These are phyloP conservation scores for Drechslerella stenobrocha DNA, from an alignment of 2,329 filamentous ascomycete species.

Conservation along the genomic window DNA sequence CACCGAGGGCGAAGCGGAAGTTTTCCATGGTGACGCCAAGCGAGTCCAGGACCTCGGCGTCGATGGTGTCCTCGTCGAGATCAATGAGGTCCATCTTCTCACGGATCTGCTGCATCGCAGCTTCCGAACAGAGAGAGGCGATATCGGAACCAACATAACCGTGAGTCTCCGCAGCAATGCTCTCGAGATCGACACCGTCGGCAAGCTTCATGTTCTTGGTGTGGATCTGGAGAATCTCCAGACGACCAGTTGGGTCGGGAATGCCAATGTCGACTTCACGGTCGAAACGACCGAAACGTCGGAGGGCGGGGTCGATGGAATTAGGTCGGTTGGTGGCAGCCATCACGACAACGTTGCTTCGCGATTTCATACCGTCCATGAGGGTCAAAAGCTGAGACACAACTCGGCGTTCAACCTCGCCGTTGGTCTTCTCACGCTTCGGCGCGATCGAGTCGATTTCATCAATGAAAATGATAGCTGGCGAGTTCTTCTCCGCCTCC, in stretches of 20 bases:
- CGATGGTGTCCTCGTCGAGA: constrained; percentile 97
- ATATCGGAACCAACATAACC: constrained; percentile 99
- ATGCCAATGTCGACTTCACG: constrained; percentile 98
- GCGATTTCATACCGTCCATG: constrained; percentile 99
- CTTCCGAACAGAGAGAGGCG: constrained; percentile 96
- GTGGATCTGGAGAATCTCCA: constrained; percentile 98
- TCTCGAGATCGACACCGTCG: constrained; percentile 94
- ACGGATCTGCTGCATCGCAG: constrained; percentile 99
- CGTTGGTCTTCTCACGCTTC: constrained; percentile 99
- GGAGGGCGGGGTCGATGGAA: constrained; percentile 95
- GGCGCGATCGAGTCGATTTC: constrained; percentile 99
- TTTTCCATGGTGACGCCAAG: constrained; percentile 99
- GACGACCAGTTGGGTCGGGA: constrained; percentile 93
- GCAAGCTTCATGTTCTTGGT: constrained; percentile 99
- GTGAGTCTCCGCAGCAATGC: constrained; percentile 95
- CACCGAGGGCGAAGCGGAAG: constrained; percentile 97
- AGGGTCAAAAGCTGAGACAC: constrained; percentile 95
- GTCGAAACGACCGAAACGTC: constrained; percentile 97
- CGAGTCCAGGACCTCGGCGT: constrained; percentile 96
- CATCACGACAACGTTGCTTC: constrained; percentile 98
- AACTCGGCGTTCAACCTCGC: constrained; percentile 96
- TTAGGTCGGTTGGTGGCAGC: constrained; percentile 98
- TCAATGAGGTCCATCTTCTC: constrained; percentile 99
- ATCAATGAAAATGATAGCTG: constrained; percentile 99
- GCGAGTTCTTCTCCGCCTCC: constrained; percentile 98